Base-by-base conservation (phyloP, 1,284 basidiomycete species). In the Megacollybia platyphylla region DNA sequence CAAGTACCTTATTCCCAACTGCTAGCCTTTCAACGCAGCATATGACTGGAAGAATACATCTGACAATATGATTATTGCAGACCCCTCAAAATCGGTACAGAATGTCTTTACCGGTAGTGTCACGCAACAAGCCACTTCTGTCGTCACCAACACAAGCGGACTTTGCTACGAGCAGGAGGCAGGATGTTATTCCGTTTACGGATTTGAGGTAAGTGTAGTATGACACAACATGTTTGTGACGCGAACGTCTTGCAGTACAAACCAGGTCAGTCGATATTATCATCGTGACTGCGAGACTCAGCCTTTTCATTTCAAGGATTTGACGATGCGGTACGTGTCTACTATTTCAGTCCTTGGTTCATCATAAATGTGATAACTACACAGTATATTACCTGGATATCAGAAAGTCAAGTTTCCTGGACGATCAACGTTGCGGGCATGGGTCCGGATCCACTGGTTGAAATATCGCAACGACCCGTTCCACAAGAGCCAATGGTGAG, bases 401-500 rank as follows among this genome's bases (percentile, higher is more conserved):
- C 66, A 42, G 63, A 73, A 41, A 62, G 61, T 48, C 60, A 67
- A 46, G 57, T 62, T 38, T 62, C 74, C 29, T 87, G 77, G 79
- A 76, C 71, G 5, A 48, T 87, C 35, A 64, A 70, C 35, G 68
- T 59, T 7, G 63, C 57, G 8, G 82, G 73, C 0, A 61, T 85
- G 47, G 76, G 64, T 1, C 66, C 79, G 4, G 71, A 81, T 49
- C 37, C 57, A 0, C 42, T 53, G 0, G 68, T 71, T 26, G 56
- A 76, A 41, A 76, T 86, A 18, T 65, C 68, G 3, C 65, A 71
- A 44, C 65, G 84, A 15, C 63, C 71, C 2, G 68, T 87, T 15
- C 65, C 80, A 0, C 67, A 74, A 46, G 80, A 81, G 55, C 77
- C 77, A 2, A 75, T 80, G 74, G 68, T 70, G 39, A 40, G 66